Evolutionary conservation across 306 rosid genomes (phyloP), one percentile per base, ranked within the genome.

Genomic region (Oemleria cerasiformis): DNA sequence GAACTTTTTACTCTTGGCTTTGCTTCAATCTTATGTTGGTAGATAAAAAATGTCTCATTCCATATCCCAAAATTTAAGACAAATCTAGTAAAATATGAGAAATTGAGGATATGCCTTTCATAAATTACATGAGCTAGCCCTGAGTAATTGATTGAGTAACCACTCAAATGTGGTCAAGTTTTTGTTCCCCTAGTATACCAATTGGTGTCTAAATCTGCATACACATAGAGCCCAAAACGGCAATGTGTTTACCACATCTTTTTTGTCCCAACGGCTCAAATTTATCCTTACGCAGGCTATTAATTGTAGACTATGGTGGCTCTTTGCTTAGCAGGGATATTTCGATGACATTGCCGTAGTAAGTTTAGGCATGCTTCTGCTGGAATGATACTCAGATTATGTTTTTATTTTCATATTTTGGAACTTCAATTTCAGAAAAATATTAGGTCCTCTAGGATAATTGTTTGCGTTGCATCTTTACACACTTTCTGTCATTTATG

Each of bases 21-120:
- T 40, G 48, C 63, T 53, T 68, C 19, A 68, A 40, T 53, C 63
- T 51, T n/a, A 38, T 51, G 73, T 1, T 51, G 42, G 41, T 51
- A 7, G 60, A 21, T 55, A 6, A 30, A 30, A 55, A 19, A 21
- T 55, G 19, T 20, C 9, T 1, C 16, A 5, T 38, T 57, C 62
- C 39, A 12, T 5, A 11, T 15, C 34, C 36, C 63, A 57, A 5
- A 11, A 6, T 23, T 57, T 13, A 25, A 25, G 63, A 23, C 40
- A 23, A 11, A 34, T 57, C 10, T 5, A 10, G 6, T 25, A 25
- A 57, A 17, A 21, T 50, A 51, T 10, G 8, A 0, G 30, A 25
- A 25, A 25, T 25, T 25, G 30, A 25, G 14, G 50, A 39, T 36
- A 62, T 57, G 66, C 55, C 9, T 65, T 10, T 11, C 56, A 3